phyloP scores from a whole-genome alignment of 2,329 filamentous ascomycete genomes.

The Aspergillus caelatus region DNA sequence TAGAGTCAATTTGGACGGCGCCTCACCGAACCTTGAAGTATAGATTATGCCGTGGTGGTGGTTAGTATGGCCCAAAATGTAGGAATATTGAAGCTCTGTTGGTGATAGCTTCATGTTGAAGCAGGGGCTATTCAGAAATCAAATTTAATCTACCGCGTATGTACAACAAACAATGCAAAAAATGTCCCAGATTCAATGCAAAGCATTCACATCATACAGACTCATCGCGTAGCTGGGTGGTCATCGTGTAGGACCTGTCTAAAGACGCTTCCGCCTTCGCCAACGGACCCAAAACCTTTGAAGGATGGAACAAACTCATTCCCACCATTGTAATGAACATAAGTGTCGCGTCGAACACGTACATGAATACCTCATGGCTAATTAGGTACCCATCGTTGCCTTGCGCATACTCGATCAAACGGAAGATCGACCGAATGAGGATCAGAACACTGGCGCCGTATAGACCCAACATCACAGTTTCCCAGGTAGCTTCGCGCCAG shows the following conservation, averaged over 20 bases:
- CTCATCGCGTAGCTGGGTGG: background rate
- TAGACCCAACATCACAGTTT: constrained; percentile 1
- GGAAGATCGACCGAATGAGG: constrained; percentile 25
- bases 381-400: constrained; percentile 26
- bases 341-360: constrained; percentile 23
- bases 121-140: background rate
- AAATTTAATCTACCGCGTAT: background rate
- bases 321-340: constrained; percentile 17
- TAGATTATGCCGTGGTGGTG: too few relatives aligned
- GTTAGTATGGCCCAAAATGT: too few relatives aligned
- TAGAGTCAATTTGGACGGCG: too few relatives aligned
- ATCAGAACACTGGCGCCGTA: constrained; percentile 13
- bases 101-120: background rate
- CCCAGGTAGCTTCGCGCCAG: background rate
- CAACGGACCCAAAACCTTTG: constrained; percentile 28
- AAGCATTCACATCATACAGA: background rate
- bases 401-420: constrained; percentile 24
- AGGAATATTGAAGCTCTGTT: too few relatives aligned
- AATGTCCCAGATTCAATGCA: background rate
- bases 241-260: background rate
- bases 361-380: constrained; percentile 25
- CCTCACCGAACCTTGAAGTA: too few relatives aligned
- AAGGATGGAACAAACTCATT: constrained; percentile 8
- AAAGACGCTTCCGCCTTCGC: background rate
- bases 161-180: background rate